Evolutionary conservation across 805 yeast genomes (phyloP), one percentile per base, ranked within the genome.

Genomic region (Zygoascus bituminiphila): DNA sequence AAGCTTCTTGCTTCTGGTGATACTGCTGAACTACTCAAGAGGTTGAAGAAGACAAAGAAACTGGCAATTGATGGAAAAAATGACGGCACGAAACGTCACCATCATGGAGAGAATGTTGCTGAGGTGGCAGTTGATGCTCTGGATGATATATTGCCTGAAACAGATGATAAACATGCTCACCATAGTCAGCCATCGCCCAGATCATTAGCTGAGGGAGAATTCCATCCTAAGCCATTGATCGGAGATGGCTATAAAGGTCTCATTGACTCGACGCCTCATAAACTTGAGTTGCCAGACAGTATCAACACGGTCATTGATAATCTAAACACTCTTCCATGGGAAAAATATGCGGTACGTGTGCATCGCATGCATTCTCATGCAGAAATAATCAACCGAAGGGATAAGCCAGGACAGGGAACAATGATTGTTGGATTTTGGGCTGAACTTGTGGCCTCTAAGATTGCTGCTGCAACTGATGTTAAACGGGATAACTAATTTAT

Each of bases 341-440:
- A 77, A 44, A 87, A 89, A 60, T 74, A 85, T 39, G 84, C 93
- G 0, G 81, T 83, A 1, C 79, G 77, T 55, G 71, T 89, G 42
- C 81, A 79, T 53, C 74, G 82, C 15, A 70, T 83, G 59, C 88
- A 88, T 62, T 81, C 97, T 0, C 98, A 89, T 60, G 95, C 84
- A 51, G 85, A 84, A 3, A 85, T 91, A 46, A 84, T 88, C 15
- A 87, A 91, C 15, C 73, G 98, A 7, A 50, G 60, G 5, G 31
- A 52, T 25, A 38, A 49, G 23, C 50, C 55, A 3, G 54, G 59
- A 8, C 66, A 63, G 47, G 70, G 70, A 1, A 50, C 52, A 22
- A 46, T 37, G 39, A 33, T 64, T 25, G 36, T 59, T 35, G 50
- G 52, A 26, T 57, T 55, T 47, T 65, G 58, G 55, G 60, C 46